Conservation (phyloP, 257 asterid species). For the Leonotis leonurus region DNA sequence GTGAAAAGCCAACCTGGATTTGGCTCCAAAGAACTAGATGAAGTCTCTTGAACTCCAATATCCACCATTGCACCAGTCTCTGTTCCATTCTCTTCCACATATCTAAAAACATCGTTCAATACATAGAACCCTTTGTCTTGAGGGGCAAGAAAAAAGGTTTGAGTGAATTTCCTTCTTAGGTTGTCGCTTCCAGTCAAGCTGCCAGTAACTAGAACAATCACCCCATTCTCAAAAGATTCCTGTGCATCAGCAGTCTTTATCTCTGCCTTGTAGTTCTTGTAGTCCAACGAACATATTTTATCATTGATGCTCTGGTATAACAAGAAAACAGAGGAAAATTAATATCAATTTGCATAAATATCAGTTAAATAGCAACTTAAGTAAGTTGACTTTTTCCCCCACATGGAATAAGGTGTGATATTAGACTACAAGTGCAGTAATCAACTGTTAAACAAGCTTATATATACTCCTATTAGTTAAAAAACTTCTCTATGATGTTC, state of each 20-base stretch:
- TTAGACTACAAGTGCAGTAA: too few relatives aligned
- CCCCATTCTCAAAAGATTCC: slow-evolving; percentile 63
- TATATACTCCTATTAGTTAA: too few relatives aligned
- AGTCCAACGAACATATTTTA: slow-evolving; percentile 68
- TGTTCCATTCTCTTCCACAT: slow-evolving; percentile 51
- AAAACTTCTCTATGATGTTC: too few relatives aligned
- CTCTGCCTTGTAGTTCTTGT: slow-evolving; percentile 90
- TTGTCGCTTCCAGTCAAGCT: slow-evolving; percentile 78
- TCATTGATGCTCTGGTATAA: slow-evolving; percentile 64
- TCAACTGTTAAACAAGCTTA: too few relatives aligned
- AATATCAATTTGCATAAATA: not conserved
- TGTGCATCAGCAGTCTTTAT: slow-evolving; percentile 91
- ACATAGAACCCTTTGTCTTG: slow-evolving; percentile 87
- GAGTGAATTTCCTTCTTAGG: slow-evolving; percentile 57
- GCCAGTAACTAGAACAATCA: slow-evolving; percentile 81
- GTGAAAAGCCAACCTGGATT: slow-evolving; percentile 52
- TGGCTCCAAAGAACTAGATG: slow-evolving; percentile 28
- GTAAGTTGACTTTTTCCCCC: not conserved
- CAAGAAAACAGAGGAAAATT: slow-evolving; percentile 14
- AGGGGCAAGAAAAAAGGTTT: slow-evolving; percentile 92
- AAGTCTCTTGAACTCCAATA: slow-evolving; percentile 33
- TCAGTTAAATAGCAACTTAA: not conserved
- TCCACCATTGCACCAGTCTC: slow-evolving; percentile 18
- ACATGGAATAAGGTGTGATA: not conserved
- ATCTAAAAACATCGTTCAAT: slow-evolving; percentile 74